Evolutionary conservation across 805 yeast species (phyloP).

Genomic region (Sugiyamaella floridensis): DNA sequence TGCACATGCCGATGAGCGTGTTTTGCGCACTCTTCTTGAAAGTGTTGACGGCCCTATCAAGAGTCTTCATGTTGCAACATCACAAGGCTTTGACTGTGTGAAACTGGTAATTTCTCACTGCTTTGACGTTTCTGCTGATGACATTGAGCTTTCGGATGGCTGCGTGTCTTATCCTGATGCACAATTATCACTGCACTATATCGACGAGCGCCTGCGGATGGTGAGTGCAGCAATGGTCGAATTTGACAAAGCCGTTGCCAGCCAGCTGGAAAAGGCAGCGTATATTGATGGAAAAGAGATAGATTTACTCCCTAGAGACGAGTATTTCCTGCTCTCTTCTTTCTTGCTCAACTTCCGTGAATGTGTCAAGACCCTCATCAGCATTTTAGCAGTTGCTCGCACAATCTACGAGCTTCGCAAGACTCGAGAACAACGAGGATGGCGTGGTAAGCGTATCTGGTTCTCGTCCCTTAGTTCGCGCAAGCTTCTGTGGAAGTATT

Average conservation of each 20-base stretch:
- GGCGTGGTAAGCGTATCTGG: constrained; percentile 34
- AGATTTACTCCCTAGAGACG: constrained; percentile 41
- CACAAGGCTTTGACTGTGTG: constrained; percentile 30
- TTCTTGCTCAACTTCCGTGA: constrained; percentile 44
- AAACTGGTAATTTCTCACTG: constrained; percentile 34
- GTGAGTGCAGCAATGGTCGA: constrained; percentile 30
- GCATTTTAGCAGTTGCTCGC: constrained; percentile 30
- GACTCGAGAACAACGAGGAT: constrained; percentile 23
- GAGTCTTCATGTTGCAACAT: constrained; percentile 31
- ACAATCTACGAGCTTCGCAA: constrained; percentile 29
- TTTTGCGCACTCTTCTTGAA: constrained; percentile 29
- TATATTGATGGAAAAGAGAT: constrained; percentile 20
- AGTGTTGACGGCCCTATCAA: constrained; percentile 31
- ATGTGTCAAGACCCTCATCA: constrained; percentile 29
- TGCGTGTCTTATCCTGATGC: constrained; percentile 4
- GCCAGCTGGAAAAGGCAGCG: constrained; percentile 29
- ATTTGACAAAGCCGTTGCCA: constrained; percentile 33
- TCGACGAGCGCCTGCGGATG: constrained; percentile 23
- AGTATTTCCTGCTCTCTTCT: constrained; percentile 44
- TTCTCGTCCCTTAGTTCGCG: constrained; percentile 34
- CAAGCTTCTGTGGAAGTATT: constrained; percentile 34
- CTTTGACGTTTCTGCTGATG: constrained; percentile 33
- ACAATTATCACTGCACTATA: constrained; percentile 11
- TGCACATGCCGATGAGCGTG: constrained; percentile 31
- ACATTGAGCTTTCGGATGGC: constrained; percentile 12